These are phyloP conservation scores for Rhododendron simsii DNA, from an alignment of 148 eudicot genomes.

Conservation along the genomic window DNA sequence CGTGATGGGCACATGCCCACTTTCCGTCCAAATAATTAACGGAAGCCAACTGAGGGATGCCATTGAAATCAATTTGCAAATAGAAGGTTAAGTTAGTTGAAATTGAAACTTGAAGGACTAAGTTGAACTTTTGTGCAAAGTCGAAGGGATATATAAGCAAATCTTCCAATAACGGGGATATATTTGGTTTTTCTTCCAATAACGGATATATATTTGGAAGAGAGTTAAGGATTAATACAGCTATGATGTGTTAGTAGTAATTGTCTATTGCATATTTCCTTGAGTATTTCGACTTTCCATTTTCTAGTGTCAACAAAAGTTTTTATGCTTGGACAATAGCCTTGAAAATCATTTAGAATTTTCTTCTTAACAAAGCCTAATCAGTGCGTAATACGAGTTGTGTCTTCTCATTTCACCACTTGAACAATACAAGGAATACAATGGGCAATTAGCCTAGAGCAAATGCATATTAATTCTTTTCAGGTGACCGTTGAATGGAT, in stretches of 20 bases:
- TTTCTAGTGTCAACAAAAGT: background rate
- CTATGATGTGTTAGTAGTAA: background rate
- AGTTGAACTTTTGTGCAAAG: too few species aligned
- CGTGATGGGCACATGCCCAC: too few species aligned
- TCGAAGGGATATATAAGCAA: too few species aligned
- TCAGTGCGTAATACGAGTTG: background rate
- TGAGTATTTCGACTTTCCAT: background rate
- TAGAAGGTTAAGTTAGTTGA: too few species aligned
- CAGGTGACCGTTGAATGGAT: background rate
- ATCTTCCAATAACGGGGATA: background rate
- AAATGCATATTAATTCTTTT: background rate
- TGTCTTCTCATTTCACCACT: background rate
- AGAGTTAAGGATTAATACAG: background rate
- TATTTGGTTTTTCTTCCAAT: background rate
- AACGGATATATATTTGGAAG: background rate
- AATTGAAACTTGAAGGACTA: too few species aligned
- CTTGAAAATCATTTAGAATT: background rate
- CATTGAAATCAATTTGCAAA: too few species aligned
- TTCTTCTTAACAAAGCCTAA: background rate
- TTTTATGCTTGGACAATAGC: background rate
- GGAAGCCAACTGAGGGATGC: too few species aligned
- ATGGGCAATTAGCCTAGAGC: background rate
- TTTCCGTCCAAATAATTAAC: too few species aligned
- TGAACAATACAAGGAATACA: background rate
- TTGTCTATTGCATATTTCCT: background rate